Percentiles rank a stretch among this genome's conserved stretches.
Conservation (phyloP, 1,284 basidiomycete species). For the Chiua sp. region DNA sequence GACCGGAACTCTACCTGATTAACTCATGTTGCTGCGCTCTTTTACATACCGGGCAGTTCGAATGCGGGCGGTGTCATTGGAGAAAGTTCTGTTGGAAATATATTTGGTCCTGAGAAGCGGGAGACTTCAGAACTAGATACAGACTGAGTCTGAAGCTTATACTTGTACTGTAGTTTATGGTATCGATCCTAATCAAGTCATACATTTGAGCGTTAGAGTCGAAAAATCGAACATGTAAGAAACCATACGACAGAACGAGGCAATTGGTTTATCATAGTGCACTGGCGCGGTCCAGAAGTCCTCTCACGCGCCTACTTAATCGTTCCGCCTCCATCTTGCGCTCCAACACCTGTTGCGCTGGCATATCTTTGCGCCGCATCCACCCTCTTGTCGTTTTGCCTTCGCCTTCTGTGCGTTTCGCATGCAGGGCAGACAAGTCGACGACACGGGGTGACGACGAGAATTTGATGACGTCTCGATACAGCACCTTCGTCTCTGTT, state of each 20-base stretch:
- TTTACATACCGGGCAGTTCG: too few species aligned
- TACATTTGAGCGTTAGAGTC: neutral
- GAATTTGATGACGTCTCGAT: constrained; percentile 83
- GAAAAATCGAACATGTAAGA: too few species aligned
- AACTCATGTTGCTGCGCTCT: too few species aligned
- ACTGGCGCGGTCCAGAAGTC: constrained; percentile 66
- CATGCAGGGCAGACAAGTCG: constrained; percentile 71
- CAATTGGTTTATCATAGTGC: constrained; percentile 13
- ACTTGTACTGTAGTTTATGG: neutral
- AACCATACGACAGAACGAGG: neutral
- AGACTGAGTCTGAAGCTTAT: too few species aligned
- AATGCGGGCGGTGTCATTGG: too few species aligned
- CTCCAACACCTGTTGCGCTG: constrained; percentile 80
- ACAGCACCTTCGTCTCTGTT: constrained; percentile 82
- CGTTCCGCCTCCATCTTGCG: constrained; percentile 75
- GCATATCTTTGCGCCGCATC: constrained; percentile 78
- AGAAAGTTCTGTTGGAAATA: too few species aligned
- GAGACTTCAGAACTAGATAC: too few species aligned
- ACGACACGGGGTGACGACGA: constrained; percentile 82
- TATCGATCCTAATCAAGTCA: constrained; percentile 9
- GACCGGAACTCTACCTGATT: too few species aligned
- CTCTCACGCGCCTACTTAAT: constrained; percentile 71
- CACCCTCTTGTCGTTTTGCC: constrained; percentile 53
- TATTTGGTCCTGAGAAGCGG: too few species aligned
- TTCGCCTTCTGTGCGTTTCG: constrained; percentile 49